Percentiles rank a stretch among this genome's conserved stretches.
phyloP scores from a whole-genome alignment of 2,329 filamentous ascomycete genomes.

The Colletotrichum nymphaeae region DNA sequence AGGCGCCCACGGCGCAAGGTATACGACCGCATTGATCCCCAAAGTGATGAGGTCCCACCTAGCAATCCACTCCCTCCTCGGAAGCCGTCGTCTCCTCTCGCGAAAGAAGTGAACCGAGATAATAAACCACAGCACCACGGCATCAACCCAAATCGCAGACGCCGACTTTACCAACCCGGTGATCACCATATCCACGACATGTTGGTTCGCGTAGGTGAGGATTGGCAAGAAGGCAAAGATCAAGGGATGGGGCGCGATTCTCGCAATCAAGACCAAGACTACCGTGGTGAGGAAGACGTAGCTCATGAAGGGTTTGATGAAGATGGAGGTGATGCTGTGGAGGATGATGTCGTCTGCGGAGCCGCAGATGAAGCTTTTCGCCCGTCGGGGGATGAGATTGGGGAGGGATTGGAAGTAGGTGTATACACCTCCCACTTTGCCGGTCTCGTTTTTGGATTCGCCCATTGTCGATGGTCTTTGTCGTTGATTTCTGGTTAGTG shows the following conservation, averaged over 20 bases:
- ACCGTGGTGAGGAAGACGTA: background rate
- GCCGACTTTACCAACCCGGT: background rate
- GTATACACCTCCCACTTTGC: too few relatives aligned
- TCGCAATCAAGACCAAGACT: background rate
- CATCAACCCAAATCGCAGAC: background rate
- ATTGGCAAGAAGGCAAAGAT: background rate
- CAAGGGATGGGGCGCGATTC: background rate
- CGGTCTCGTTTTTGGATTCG: too few relatives aligned
- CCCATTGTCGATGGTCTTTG: too few relatives aligned
- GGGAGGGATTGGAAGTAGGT: too few relatives aligned
- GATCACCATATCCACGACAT: background rate
- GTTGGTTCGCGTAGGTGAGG: too few relatives aligned
- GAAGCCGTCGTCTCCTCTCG: background rate
- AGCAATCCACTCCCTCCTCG: background rate
- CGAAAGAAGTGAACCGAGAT: background rate
- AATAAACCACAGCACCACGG: background rate
- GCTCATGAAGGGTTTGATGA: background rate
- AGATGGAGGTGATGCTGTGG: background rate
- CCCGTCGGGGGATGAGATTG: too few relatives aligned
- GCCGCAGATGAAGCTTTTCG: too few relatives aligned
- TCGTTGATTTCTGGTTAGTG: too few relatives aligned
- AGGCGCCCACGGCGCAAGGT: too few relatives aligned
- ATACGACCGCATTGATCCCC: too few relatives aligned
- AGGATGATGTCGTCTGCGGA: too few relatives aligned
- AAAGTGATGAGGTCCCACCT: background rate